Percentiles rank a stretch among this genome's conserved stretches.
These are phyloP conservation scores for Stellera chamaejasme DNA, from an alignment of 345 rosid genomes.

Conservation along the genomic window DNA sequence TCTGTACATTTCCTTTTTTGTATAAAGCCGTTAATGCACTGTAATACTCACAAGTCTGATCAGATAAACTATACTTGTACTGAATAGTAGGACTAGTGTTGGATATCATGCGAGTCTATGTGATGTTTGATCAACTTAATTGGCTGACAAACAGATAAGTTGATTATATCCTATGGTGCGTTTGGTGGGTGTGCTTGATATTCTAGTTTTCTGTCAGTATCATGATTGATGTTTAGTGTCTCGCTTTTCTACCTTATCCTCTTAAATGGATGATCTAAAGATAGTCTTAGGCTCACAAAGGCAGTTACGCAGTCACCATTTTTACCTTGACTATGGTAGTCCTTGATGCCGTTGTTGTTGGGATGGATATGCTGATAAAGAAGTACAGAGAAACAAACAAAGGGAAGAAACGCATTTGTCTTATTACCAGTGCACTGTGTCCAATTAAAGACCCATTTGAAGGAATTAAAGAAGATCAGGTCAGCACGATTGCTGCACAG, in stretches of 20 bases:
- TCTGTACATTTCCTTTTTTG: slow-evolving; percentile 1
- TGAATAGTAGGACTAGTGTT: too few species aligned
- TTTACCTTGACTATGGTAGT: slow-evolving; percentile 60
- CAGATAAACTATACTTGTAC: too few species aligned
- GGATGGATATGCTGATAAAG: slow-evolving; percentile 92
- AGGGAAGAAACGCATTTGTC: slow-evolving; percentile 81
- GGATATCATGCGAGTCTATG: too few species aligned
- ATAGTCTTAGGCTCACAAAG: slow-evolving; percentile 2
- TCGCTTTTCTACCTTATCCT: too few species aligned
- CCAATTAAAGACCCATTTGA: slow-evolving; percentile 68
- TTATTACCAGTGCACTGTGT: slow-evolving; percentile 61
- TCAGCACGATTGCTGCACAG: slow-evolving; percentile 50
- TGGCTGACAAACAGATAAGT: too few species aligned
- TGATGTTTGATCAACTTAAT: too few species aligned
- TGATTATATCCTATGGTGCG: background rate
- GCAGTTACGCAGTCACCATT: background rate
- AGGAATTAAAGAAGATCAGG: slow-evolving; percentile 86
- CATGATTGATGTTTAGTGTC: background rate
- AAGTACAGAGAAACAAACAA: slow-evolving; percentile 44
- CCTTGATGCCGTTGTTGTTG: slow-evolving; percentile 90
- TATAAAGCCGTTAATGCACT: background rate
- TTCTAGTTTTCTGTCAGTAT: too few species aligned
- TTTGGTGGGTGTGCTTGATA: background rate
- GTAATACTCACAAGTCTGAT: too few species aligned
- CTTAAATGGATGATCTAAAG: too few species aligned